phyloP scores from a whole-genome alignment of 1,284 basidiomycete species.

The Mycena sp. region DNA sequence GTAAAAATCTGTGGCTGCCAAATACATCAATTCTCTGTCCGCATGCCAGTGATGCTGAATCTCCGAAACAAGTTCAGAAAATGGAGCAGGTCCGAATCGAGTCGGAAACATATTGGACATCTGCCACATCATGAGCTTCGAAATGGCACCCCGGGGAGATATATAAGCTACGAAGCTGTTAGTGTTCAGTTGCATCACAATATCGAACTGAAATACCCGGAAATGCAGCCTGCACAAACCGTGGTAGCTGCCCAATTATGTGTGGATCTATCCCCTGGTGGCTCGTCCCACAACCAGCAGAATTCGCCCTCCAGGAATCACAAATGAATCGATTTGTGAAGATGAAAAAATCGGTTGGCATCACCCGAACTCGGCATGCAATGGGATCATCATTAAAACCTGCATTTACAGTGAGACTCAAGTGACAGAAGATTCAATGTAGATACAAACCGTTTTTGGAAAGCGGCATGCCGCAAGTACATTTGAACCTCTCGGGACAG shows the following conservation, averaged over 20 bases:
- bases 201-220: constrained; percentile 1
- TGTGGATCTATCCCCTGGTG: constrained; percentile 8
- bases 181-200: background rate
- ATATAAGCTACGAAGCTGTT: no score
- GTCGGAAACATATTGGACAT: no score
- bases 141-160: constrained; percentile 20
- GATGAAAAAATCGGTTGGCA: constrained; percentile 22
- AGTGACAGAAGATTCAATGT: background rate
- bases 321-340: constrained; percentile 2
- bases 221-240: constrained; percentile 21
- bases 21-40: constrained; percentile 25
- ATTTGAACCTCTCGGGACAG: background rate
- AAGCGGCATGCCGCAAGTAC: background rate
- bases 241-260: constrained; percentile 24
- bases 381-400: constrained; percentile 25
- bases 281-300: constrained; percentile 16
- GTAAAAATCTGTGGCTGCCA: constrained; percentile 1
- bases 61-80: constrained; percentile 18
- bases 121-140: constrained; percentile 18
- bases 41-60: constrained; percentile 17
- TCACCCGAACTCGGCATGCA: constrained; percentile 18
- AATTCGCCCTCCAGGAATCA: no score
- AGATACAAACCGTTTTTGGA: background rate
- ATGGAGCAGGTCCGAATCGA: no score
- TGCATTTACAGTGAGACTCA: background rate